Percentiles rank a stretch among this genome's conserved stretches.
These are phyloP conservation scores for Trifolium dubium DNA, from an alignment of 306 rosid species.

Conservation along the genomic window DNA sequence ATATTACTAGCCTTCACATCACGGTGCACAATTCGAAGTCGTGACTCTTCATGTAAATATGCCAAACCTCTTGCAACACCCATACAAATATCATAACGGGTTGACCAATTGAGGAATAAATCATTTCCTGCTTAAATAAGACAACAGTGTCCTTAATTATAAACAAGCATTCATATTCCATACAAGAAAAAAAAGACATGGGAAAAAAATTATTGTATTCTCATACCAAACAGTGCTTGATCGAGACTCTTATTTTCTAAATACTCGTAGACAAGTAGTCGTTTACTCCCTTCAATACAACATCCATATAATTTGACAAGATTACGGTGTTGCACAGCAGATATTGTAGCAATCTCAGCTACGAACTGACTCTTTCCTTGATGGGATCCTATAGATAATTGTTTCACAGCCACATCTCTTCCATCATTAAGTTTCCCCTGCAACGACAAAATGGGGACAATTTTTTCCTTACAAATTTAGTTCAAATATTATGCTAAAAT, in stretches of 20 bases:
- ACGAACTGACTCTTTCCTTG: conserved; percentile 86
- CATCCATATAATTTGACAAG: conserved; percentile 79
- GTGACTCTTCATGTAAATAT: conserved; percentile 80
- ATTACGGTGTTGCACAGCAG: conserved; percentile 86
- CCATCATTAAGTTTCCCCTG: conserved; percentile 85
- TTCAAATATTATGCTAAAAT: not conserved
- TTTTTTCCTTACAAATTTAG: not conserved
- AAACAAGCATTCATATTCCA: not conserved
- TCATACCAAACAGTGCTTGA: conserved; percentile 85
- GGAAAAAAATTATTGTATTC: conserved; percentile 7
- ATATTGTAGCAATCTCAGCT: conserved; percentile 83
- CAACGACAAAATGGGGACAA: conserved; percentile 16
- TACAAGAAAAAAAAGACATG: not conserved
- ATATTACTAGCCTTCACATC: conserved; percentile 89
- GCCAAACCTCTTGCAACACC: conserved; percentile 82
- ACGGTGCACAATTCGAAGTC: conserved; percentile 75
- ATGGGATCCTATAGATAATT: conserved; percentile 72
- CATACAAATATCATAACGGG: conserved; percentile 69
- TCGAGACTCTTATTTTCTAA: conserved; percentile 86
- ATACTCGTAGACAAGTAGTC: conserved; percentile 82
- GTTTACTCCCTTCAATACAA: conserved; percentile 69
- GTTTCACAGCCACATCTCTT: conserved; percentile 79
- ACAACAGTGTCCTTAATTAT: conserved; percentile 4
- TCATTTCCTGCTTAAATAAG: conserved; percentile 50
- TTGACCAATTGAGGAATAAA: conserved; percentile 64